Conservation (phyloP, 164 flowering plant species). For the Aristolochia contorta region DNA sequence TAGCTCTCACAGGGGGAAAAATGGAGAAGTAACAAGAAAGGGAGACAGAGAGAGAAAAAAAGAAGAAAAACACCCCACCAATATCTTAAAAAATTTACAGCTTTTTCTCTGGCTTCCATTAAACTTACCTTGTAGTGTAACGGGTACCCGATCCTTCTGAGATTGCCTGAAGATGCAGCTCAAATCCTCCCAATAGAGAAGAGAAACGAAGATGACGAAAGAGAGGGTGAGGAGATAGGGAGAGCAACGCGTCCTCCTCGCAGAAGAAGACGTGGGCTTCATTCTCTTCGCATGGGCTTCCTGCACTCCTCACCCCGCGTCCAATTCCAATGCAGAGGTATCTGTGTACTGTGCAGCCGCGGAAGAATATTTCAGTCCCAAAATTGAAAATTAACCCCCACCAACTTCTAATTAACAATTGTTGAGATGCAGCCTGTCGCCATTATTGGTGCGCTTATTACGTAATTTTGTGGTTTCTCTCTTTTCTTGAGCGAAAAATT, state of each 20-base stretch:
- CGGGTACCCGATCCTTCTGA: not conserved
- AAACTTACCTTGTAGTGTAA: constrained; percentile 25
- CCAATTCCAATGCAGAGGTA: too few species aligned
- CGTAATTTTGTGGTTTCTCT: too few species aligned
- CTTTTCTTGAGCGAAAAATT: too few species aligned
- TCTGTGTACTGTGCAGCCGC: too few species aligned
- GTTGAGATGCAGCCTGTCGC: too few species aligned
- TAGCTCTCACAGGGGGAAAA: not conserved
- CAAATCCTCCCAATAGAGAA: constrained; percentile 54
- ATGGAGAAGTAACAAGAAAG: not conserved
- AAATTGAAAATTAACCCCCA: too few species aligned
- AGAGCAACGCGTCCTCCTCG: constrained; percentile 41
- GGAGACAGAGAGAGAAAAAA: too few species aligned
- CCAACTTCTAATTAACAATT: too few species aligned
- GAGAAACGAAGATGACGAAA: constrained; percentile 51
- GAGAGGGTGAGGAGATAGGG: constrained; percentile 45
- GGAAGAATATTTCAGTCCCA: too few species aligned
- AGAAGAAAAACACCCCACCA: not conserved
- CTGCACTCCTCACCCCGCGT: too few species aligned
- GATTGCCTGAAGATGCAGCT: constrained; percentile 26
- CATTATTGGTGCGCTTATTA: too few species aligned
- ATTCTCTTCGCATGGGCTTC: constrained; percentile 10
- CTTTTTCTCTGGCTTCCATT: not conserved
- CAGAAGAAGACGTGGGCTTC: constrained; percentile 32
- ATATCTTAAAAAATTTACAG: not conserved